phyloP scores from a whole-genome alignment of 2,329 filamentous ascomycete species.

The Epichloe glyceriae region DNA sequence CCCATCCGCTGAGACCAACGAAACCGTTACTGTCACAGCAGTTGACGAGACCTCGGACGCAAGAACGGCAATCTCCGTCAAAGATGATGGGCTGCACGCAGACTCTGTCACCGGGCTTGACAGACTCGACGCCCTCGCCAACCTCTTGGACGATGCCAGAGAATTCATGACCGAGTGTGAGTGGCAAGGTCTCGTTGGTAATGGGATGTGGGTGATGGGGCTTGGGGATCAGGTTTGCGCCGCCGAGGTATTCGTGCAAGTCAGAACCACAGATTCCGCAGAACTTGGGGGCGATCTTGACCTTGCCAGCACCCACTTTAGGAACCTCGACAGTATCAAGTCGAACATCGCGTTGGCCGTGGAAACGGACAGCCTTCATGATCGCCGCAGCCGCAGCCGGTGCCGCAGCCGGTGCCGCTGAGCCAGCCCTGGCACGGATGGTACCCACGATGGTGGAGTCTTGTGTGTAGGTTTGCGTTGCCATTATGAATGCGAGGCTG shows the following conservation, averaged over 20 bases:
- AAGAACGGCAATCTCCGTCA: slow-evolving; percentile 43
- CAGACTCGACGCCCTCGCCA: slow-evolving; percentile 32
- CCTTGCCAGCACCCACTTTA: slow-evolving; percentile 29
- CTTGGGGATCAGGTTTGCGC: slow-evolving; percentile 23
- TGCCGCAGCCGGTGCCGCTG: neutral
- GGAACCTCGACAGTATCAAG: slow-evolving; percentile 38
- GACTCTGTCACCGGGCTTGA: slow-evolving; percentile 43
- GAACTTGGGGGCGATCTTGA: slow-evolving; percentile 26
- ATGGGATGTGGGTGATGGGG: slow-evolving; percentile 40
- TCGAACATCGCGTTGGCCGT: slow-evolving; percentile 41
- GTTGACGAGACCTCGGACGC: slow-evolving; percentile 38
- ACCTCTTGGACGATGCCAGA: slow-evolving; percentile 45
- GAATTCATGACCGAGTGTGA: slow-evolving; percentile 54
- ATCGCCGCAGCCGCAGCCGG: neutral
- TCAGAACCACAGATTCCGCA: slow-evolving; percentile 37
- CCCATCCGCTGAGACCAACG: slow-evolving; percentile 25
- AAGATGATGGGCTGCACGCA: slow-evolving; percentile 47
- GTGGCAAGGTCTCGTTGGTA: slow-evolving; percentile 42
- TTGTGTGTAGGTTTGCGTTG: slow-evolving; percentile 2
- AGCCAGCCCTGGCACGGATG: slow-evolving; percentile 5
- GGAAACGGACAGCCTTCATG: slow-evolving; percentile 42
- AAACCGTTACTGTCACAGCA: slow-evolving; percentile 36
- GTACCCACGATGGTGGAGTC: slow-evolving; percentile 4
- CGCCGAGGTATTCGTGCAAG: slow-evolving; percentile 19
- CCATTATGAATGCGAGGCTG: neutral